phyloP scores from a whole-genome alignment of 257 asterid species.

The Capsicum chinense region DNA sequence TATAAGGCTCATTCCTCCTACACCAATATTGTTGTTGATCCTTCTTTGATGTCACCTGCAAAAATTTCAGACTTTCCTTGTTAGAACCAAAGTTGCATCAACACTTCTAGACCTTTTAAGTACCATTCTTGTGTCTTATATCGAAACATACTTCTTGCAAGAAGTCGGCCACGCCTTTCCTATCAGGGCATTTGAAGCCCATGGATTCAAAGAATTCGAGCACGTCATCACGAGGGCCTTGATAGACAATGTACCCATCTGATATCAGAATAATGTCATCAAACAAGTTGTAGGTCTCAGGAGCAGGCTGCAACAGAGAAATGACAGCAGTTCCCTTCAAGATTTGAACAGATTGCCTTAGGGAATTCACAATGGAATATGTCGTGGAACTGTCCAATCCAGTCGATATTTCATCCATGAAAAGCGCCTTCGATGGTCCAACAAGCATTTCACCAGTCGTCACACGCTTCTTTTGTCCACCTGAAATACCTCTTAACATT shows the following conservation, averaged over 20 bases:
- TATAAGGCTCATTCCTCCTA: slow-evolving; percentile 43
- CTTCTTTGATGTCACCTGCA: slow-evolving; percentile 58
- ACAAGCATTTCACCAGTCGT: slow-evolving; percentile 55
- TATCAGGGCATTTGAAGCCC: slow-evolving; percentile 52
- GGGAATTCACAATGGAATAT: slow-evolving; percentile 47
- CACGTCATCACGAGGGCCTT: slow-evolving; percentile 47
- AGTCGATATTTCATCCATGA: slow-evolving; percentile 55
- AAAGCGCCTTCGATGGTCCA: slow-evolving; percentile 46
- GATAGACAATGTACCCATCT: slow-evolving; percentile 43
- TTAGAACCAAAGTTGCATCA: slow-evolving; percentile 25
- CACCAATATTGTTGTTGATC: slow-evolving; percentile 64
- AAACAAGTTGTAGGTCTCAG: slow-evolving; percentile 45
- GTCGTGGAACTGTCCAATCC: slow-evolving; percentile 56
- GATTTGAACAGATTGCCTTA: slow-evolving; percentile 46
- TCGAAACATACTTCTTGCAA: slow-evolving; percentile 48
- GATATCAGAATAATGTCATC: slow-evolving; percentile 53
- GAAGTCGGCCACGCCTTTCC: slow-evolving; percentile 53
- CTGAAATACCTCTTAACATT: slow-evolving; percentile 54
- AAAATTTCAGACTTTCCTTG: neutral
- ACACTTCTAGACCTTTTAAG: neutral
- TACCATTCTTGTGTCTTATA: neutral
- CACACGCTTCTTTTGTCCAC: slow-evolving; percentile 52
- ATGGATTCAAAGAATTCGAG: slow-evolving; percentile 45
- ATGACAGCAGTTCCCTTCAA: slow-evolving; percentile 50
- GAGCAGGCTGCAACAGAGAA: slow-evolving; percentile 53